Percentiles rank a stretch among this genome's conserved stretches.
These are phyloP conservation scores for Tetrastigma voinierianum DNA, from an alignment of 164 flowering plant genomes.

Conservation along the genomic window DNA sequence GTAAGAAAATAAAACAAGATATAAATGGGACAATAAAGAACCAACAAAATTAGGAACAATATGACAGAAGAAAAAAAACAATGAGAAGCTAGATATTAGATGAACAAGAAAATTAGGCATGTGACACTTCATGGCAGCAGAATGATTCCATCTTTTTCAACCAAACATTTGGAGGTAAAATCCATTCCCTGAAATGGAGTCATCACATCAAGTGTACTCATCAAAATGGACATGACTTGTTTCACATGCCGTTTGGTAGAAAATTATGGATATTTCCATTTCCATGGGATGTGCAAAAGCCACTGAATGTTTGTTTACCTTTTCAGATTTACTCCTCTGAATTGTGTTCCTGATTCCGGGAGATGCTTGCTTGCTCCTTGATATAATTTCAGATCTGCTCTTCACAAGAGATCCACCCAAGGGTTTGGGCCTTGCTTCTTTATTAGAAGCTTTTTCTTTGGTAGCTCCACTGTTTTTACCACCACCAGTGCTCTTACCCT, in stretches of 20 bases:
- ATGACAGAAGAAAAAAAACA: not conserved
- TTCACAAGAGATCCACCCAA: conserved; percentile 40
- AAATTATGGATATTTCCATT: no score
- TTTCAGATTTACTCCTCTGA: conserved; percentile 56
- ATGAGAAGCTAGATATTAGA: no score
- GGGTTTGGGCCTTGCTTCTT: conserved; percentile 44
- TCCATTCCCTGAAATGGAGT: not conserved
- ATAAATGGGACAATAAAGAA: no score
- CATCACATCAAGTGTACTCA: not conserved
- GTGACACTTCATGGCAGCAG: not conserved
- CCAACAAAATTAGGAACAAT: not conserved
- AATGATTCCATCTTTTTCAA: not conserved
- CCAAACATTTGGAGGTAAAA: not conserved
- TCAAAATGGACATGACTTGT: no score
- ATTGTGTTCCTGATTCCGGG: conserved; percentile 35
- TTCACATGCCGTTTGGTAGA: no score
- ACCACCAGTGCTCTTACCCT: conserved; percentile 15
- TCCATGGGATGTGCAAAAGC: no score
- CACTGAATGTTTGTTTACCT: conserved; percentile 37
- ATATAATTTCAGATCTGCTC: conserved; percentile 42
- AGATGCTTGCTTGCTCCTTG: conserved; percentile 45
- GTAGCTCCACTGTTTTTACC: conserved; percentile 23
- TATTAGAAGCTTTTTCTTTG: conserved; percentile 32
- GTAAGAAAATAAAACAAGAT: not conserved
- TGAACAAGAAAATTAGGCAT: not conserved